Percentiles rank a stretch among this genome's conserved stretches.
These are phyloP conservation scores for Crithidia bombi DNA, from an alignment of 208 protist genomes.

Conservation along the genomic window DNA sequence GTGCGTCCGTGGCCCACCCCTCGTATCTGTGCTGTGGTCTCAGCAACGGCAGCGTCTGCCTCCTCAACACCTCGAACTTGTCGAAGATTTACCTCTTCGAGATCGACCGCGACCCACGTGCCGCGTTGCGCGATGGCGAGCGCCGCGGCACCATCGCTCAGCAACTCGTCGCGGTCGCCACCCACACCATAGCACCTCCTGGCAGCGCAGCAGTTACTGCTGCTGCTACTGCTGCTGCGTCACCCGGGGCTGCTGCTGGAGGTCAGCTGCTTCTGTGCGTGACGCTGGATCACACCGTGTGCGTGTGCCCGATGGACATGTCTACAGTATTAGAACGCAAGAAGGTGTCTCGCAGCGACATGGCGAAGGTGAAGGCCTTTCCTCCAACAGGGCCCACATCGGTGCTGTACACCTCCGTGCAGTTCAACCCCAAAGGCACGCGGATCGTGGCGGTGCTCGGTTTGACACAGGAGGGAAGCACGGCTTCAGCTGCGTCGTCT, in stretches of 20 bases:
- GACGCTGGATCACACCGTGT: constrained; percentile 31
- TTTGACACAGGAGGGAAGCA: constrained; percentile 1
- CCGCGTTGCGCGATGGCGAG: constrained; percentile 11
- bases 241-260: not conserved
- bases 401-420: constrained; percentile 23
- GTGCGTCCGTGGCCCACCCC: constrained; percentile 25
- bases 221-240: not conserved
- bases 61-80: constrained; percentile 73
- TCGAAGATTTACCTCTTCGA: constrained; percentile 75
- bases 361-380: constrained; percentile 35
- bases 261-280: constrained; percentile 32
- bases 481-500: not conserved
- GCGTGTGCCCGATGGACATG: constrained; percentile 41
- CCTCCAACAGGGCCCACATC: constrained; percentile 4
- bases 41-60: constrained; percentile 60
- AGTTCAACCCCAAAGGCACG: constrained; percentile 30
- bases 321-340: constrained; percentile 38
- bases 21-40: constrained; percentile 68
- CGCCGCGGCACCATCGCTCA: constrained; percentile 4
- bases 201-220: not conserved
- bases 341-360: constrained; percentile 33
- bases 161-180: constrained; percentile 32
- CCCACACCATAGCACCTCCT: constrained; percentile 7
- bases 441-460: constrained; percentile 15
- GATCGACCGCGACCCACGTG: constrained; percentile 24